Evolutionary conservation across 176 grass and related monocot species (phyloP), one percentile per base, ranked within the genome.

Genomic region (Tuctoria greenei): DNA sequence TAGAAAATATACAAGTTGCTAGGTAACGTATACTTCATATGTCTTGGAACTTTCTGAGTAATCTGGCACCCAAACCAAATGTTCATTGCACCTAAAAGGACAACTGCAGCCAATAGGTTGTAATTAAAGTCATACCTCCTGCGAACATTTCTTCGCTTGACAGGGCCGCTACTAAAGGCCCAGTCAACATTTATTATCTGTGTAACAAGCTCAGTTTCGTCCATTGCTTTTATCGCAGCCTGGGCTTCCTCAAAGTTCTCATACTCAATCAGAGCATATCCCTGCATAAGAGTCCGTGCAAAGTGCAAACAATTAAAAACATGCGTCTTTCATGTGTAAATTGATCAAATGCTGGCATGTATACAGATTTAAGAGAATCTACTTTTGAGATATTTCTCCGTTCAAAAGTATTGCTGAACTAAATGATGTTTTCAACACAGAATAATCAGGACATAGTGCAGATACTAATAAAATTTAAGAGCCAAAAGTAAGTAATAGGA

Each of bases 251-350:
- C 46, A 47, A 72, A 85, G 46, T 16, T 79, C 18, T 85, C 82
- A 5, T 85, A 85, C 57, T 85, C 82, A 71, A 85, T 66, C 67
- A 85, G 45, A 66, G 82, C 82, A 79, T 85, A 85, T 38, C 82
- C 82, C 75, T 85, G 67, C 28, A 73, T 21, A 61, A 14, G 11
- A 60, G 2, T 26, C 1, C 10, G 34, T 8, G 23, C 2, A 47
- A 34, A n/a, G 34, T 8, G 23, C 2, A 47, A 34, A n/a, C 16
- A 20, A 31, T 31, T 31, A 31, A 31, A 31, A 31, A 31, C 31
- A 31, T 31, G 31, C 31, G 3, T 31, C 31, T 31, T 31, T 31
- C 31, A 1, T 31, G 31, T 31, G 31, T 31, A 31, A 31, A 31
- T 31, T 31, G 31, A 31, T 31, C 31, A 31, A 31, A 31, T 31